These are phyloP conservation scores for Elaphomyces granulatus DNA, from an alignment of 495 filamentous ascomycete species.

Conservation along the genomic window DNA sequence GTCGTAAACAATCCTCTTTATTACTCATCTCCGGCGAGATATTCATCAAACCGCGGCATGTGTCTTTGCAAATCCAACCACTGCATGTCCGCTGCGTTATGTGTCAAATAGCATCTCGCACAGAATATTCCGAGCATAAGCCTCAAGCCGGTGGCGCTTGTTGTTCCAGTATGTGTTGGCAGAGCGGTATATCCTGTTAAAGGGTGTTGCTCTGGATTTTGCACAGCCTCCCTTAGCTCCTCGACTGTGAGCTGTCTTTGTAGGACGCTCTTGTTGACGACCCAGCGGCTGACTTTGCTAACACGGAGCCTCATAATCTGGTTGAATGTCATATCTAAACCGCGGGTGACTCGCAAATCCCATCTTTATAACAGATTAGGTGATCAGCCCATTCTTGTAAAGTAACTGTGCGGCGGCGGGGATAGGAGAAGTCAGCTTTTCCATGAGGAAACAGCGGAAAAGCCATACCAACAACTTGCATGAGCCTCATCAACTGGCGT, in stretches of 20 bases:
- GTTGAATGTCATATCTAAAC: background rate
- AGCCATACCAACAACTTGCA: background rate
- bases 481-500: background rate
- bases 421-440: background rate
- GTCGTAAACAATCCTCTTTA: too few relatives aligned
- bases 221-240: too few relatives aligned
- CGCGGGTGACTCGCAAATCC: background rate
- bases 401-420: background rate
- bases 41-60: too few relatives aligned
- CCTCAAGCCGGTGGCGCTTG: too few relatives aligned
- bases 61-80: too few relatives aligned
- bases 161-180: too few relatives aligned
- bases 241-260: background rate
- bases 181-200: too few relatives aligned
- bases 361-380: background rate
- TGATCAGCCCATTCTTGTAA: background rate
- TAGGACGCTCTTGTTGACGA: background rate
- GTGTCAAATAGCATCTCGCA: too few relatives aligned
- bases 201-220: too few relatives aligned
- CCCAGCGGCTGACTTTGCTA: background rate
- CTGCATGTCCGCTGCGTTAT: too few relatives aligned
- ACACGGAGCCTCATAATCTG: background rate
- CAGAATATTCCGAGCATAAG: too few relatives aligned
- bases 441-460: background rate
- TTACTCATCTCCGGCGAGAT: too few relatives aligned